Base-by-base conservation (phyloP, 2,329 filamentous ascomycete genomes). In the Aureobasidium zeae region DNA sequence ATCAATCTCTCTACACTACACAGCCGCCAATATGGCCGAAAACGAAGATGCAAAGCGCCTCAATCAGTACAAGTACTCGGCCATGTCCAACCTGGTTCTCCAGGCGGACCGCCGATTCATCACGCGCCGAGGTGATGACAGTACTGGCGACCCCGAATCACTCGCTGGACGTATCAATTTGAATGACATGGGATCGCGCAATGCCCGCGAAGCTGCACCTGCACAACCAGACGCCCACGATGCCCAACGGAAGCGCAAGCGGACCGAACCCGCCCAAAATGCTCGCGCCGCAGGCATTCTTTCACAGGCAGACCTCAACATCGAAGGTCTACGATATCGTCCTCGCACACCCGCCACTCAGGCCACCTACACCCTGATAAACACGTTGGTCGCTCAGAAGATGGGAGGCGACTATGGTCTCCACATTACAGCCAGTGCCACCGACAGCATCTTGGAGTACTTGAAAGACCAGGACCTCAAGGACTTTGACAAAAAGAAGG, bases 11-110 rank as follows among this genome's bases (percentile, higher is more conserved):
- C n/a, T 20, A 21, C 24, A 30, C 22, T 17, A 30, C 16, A 44
- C 12, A 10, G 29, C 20, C 30, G 34, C 29, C 33, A 52, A 28
- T 48, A 60, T 60, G 58, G 55, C 55, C 48, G 51, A 53, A 47
- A 53, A 57, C 41, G 52, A 55, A 46, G 55, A 54, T 51, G 57
- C 55, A 47, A 58, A 59, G 52, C 53, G 56, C 38, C 50, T 62
- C 47, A 57, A 53, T 38, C 58, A 62, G 53, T 63, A 63, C 56
- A 63, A 63, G 51, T 63, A 63, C 54, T 54, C 53, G 48, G 59
- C 57, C 35, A 96, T 98, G 91, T 98, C 91, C 71, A 98, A 98
- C 79, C 83, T 98, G 86, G 91, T 98, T 63, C 86, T 98, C 78
- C 91, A 98, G 84, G 88, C 87, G 71, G 91, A 98, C 72, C 83